Base-by-base conservation (phyloP, 805 yeast genomes). In the Wickerhamiella qilinensis region DNA sequence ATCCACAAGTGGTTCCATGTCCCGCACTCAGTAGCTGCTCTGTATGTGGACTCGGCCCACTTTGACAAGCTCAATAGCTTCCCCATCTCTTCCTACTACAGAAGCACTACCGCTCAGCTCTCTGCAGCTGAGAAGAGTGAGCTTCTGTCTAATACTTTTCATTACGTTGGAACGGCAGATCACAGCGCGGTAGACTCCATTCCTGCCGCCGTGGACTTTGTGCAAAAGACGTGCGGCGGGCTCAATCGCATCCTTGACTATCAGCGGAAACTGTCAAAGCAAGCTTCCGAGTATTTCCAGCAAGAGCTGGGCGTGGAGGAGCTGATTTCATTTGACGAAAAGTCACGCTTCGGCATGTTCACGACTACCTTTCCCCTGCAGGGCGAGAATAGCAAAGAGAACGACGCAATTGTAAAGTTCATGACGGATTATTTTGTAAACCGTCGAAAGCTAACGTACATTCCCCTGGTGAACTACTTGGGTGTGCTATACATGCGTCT, bases 1-100 rank as follows among this genome's bases (percentile, higher is more conserved):
- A 57, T 77, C 16, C 86, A 79, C 60, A 79, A 79, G 50, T 79
- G 86, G 86, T 58, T 64, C 30, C 71, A 50, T 44, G 64, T 65
- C 18, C 80, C 83, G 3, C 61, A 72, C 33, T 71, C 75, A 3
- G 66, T 68, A 46, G 77, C 79, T 0, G 58, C 73, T 21, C 51
- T 78, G 36, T 77, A 77, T 47, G 79, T 71, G 5, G 64, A 68
- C 44, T 62, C 64, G 2, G 59, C 62, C 39, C 69, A 67, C 49
- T 82, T 74, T 40, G 48, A 53, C 1, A 30, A 43, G 2, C 57
- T 77, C 39, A 77, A 74, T 41, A 66, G 79, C 0, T 49, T 73
- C 42, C 83, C 85, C 1, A 56, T 77, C 3, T 68, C 77, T 27
- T 73, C 70, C 41, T 51, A 56, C 7, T 73, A 65, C 45, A n/a